Evolutionary conservation across 805 yeast species (phyloP).

Genomic region (Kuraishia hungarica): DNA sequence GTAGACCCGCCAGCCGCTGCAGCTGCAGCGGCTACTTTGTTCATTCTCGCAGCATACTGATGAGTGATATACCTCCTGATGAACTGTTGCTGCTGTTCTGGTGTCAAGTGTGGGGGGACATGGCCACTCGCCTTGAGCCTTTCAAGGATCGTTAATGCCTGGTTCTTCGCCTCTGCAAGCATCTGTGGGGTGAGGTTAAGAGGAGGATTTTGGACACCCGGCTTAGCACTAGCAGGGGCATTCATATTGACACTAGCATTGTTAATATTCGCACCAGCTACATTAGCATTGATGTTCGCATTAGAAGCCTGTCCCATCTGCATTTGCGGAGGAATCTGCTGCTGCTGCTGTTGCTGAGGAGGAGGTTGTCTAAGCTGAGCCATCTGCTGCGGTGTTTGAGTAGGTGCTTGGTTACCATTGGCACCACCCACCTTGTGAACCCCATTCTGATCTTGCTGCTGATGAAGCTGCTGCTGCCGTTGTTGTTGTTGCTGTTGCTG

Average conservation of each 20-base stretch:
- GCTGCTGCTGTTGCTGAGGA: conserved; percentile 10
- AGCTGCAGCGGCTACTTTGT: not conserved
- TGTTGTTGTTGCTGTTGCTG: conserved; percentile 7
- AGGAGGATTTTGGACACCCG: conserved; percentile 1
- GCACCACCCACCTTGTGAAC: not conserved
- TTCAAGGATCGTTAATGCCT: conserved; percentile 24
- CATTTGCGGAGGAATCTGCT: conserved; percentile 3
- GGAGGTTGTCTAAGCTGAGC: conserved; percentile 9
- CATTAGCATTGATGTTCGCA: not conserved
- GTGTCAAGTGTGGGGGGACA: conserved; percentile 20
- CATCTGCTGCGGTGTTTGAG: conserved; percentile 7
- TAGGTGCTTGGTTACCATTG: conserved; percentile 9
- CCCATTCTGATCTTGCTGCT: conserved; percentile 2
- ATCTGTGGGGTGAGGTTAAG: conserved; percentile 1
- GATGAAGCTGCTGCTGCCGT: too few relatives aligned
- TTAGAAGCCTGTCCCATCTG: conserved; percentile 1
- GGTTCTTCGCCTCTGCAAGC: conserved; percentile 13
- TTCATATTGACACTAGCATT: not conserved
- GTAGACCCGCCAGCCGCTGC: not conserved
- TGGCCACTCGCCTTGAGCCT: conserved; percentile 24
- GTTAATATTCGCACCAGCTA: not conserved
- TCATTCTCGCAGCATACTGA: not conserved
- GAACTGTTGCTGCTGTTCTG: conserved; percentile 25
- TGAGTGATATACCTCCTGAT: conserved; percentile 19
- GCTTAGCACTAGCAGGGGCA: not conserved